A percentile compares a stretch with the other conserved stretches of the same genome.
Evolutionary conservation across 352 stramenopile species (phyloP).

Genomic region (Phytophthora pluvialis): DNA sequence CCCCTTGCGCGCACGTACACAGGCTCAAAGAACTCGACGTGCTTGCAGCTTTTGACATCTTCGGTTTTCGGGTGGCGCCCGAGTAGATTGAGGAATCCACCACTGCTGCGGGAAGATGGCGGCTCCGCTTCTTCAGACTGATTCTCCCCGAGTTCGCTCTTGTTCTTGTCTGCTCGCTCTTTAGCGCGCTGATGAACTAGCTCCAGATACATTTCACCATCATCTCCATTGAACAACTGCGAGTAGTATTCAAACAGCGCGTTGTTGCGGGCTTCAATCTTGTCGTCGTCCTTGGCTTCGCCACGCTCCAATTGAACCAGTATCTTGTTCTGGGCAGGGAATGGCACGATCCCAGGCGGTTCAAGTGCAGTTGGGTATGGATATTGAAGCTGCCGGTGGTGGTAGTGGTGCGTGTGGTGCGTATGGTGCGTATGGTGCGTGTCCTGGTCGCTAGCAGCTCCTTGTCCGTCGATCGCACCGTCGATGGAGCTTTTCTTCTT

Average conservation of each 20-base stretch:
- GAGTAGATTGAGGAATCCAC: constrained; percentile 49
- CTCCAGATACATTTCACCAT: constrained; percentile 60
- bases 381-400: constrained; percentile 17
- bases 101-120: constrained; percentile 15
- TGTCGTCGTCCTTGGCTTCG: constrained; percentile 60
- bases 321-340: constrained; percentile 52
- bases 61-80: constrained; percentile 23
- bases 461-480: neutral
- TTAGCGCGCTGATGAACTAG: constrained; percentile 43
- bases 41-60: constrained; percentile 34
- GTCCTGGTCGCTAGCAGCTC: constrained; percentile 16
- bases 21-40: constrained; percentile 65
- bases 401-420: constrained; percentile 13
- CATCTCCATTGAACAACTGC: constrained; percentile 70
- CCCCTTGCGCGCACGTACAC: constrained; percentile 45
- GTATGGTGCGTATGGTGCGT: constrained; percentile 9
- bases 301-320: constrained; percentile 56
- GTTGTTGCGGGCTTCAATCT: constrained; percentile 45
- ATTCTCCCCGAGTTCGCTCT: constrained; percentile 15
- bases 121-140: constrained; percentile 16
- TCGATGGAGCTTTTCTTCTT: constrained; percentile 12
- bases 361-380: constrained; percentile 17
- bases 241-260: constrained; percentile 75
- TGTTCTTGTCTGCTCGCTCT: constrained; percentile 38
- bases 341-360: constrained; percentile 43